Evolutionary conservation across 2,329 filamentous ascomycete species (phyloP).

Genomic region (Talaromyces sp.): DNA sequence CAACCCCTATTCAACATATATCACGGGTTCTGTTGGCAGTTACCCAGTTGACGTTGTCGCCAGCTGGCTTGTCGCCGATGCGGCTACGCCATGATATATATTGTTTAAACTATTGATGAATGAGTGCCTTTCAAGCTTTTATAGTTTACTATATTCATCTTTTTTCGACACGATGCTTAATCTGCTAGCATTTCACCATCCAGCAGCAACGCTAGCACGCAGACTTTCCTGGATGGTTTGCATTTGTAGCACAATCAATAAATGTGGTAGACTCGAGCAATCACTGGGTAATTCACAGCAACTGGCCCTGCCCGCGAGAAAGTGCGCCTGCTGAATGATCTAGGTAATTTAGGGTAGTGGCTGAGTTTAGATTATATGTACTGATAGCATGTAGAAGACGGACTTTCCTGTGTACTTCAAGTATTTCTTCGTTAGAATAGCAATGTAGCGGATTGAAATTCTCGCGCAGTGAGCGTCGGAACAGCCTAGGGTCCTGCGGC

Average conservation of each 20-base stretch:
- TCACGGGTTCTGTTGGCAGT: no score
- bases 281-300: constrained; percentile 27
- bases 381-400: neutral
- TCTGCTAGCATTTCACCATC: neutral
- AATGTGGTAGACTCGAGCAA: neutral
- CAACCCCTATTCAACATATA: no score
- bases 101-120: no score
- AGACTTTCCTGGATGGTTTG: neutral
- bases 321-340: constrained; percentile 23
- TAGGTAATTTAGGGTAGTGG: constrained; percentile 6
- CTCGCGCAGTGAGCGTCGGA: neutral
- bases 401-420: neutral
- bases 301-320: constrained; percentile 29
- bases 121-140: no score
- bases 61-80: no score
- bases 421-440: neutral
- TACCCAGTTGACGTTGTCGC: no score
- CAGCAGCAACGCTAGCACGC: neutral
- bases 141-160: no score
- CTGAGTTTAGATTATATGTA: neutral
- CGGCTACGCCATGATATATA: no score
- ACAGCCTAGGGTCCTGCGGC: constrained; percentile 1
- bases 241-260: neutral
- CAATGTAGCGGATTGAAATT: constrained; percentile 3
- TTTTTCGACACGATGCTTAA: no score